phyloP scores from a whole-genome alignment of 2,329 filamentous ascomycete species.

The Sarocladium kiliense region DNA sequence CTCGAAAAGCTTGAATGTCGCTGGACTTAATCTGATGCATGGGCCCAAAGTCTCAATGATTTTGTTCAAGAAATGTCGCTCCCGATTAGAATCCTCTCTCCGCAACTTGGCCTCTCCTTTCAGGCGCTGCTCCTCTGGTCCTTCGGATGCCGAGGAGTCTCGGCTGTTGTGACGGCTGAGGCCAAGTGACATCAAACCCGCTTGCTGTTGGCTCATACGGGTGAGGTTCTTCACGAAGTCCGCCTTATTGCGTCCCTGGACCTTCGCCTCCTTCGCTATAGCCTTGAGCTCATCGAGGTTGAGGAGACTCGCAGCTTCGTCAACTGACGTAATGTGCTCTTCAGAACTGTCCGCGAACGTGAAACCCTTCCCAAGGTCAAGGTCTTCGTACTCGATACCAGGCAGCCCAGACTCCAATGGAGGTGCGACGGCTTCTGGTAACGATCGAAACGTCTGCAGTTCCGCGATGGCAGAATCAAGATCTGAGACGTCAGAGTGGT shows the following conservation, averaged over 20 bases:
- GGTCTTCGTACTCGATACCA: slow-evolving; percentile 34
- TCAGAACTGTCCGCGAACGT: slow-evolving; percentile 77
- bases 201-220: slow-evolving; percentile 68
- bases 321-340: slow-evolving; percentile 66
- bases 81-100: slow-evolving; percentile 51
- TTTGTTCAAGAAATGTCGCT: slow-evolving; percentile 70
- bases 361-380: slow-evolving; percentile 52
- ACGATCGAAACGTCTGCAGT: slow-evolving; percentile 52
- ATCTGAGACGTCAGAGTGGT: slow-evolving; percentile 78
- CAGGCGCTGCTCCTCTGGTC: slow-evolving; percentile 27
- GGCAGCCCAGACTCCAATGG: slow-evolving; percentile 15
- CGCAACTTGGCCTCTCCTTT: slow-evolving; percentile 14
- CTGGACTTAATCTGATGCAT: slow-evolving; percentile 73
- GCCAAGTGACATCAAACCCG: slow-evolving; percentile 65
- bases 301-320: slow-evolving; percentile 78
- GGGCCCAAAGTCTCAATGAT: slow-evolving; percentile 74
- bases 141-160: slow-evolving; percentile 40
- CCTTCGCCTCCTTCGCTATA: slow-evolving; percentile 79
- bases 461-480: slow-evolving; percentile 58
- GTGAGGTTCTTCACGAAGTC: slow-evolving; percentile 72
- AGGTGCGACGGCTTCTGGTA: slow-evolving; percentile 40
- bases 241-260: slow-evolving; percentile 82
- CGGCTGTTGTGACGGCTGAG: slow-evolving; percentile 60
- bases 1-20: slow-evolving; percentile 78
- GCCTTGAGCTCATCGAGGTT: slow-evolving; percentile 82